Conservation (phyloP, 2,329 filamentous ascomycete species). For the Fusarium tanahbumbuense region DNA sequence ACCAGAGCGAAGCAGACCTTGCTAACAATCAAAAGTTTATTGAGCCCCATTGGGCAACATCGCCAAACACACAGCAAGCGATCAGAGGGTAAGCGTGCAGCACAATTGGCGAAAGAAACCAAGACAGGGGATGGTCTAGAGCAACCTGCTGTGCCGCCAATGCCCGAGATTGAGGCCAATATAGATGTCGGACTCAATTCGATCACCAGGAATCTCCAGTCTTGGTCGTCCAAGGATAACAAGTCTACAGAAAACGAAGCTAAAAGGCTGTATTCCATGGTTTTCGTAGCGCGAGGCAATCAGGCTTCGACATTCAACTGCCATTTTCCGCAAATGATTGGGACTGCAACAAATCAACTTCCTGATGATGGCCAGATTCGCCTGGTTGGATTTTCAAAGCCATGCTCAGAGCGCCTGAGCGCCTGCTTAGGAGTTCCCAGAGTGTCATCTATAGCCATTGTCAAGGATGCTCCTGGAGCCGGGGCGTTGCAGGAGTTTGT, state of each 20-base stretch:
- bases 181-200: constrained; percentile 74
- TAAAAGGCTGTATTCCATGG: constrained; percentile 57
- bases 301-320: constrained; percentile 68
- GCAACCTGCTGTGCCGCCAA: constrained; percentile 49
- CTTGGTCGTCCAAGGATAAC: constrained; percentile 44
- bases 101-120: constrained; percentile 62
- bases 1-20: constrained; percentile 3
- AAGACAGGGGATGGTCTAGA: constrained; percentile 36
- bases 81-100: constrained; percentile 70
- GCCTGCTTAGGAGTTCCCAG: constrained; percentile 69
- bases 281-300: constrained; percentile 69
- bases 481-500: constrained; percentile 68
- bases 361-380: constrained; percentile 58
- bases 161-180: constrained; percentile 65
- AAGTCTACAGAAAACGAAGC: neutral
- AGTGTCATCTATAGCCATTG: constrained; percentile 72
- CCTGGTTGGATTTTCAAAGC: constrained; percentile 71
- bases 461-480: constrained; percentile 66
- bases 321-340: constrained; percentile 69
- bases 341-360: constrained; percentile 59
- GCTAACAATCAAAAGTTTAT: constrained; percentile 59
- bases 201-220: constrained; percentile 70
- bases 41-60: constrained; percentile 72
- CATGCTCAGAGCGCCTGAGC: constrained; percentile 68
- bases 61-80: constrained; percentile 63